Percentiles rank a stretch among this genome's conserved stretches.
These are phyloP conservation scores for Septoria petroselini DNA, from an alignment of 2,329 filamentous ascomycete species.

Conservation along the genomic window DNA sequence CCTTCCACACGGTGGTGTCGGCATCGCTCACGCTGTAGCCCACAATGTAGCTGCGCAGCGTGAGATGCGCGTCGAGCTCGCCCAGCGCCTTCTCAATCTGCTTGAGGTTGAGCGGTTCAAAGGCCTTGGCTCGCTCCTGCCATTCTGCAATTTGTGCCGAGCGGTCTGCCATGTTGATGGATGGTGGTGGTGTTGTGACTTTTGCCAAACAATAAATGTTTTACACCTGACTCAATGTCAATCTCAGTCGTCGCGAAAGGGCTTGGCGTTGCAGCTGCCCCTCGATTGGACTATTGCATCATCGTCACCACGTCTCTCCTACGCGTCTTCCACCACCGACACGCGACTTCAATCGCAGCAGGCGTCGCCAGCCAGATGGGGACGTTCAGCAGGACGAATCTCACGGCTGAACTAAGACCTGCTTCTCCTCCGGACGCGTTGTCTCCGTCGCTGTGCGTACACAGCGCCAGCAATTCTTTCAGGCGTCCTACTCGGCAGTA, in stretches of 20 bases:
- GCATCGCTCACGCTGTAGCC: slow-evolving; percentile 74
- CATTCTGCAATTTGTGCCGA: slow-evolving; percentile 49
- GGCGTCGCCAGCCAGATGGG: not conserved
- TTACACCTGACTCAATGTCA: no score
- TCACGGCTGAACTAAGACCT: no score
- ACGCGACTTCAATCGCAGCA: not conserved
- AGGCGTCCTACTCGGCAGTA: no score
- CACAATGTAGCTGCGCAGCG: slow-evolving; percentile 78
- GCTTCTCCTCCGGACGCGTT: no score
- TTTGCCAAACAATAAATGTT: no score
- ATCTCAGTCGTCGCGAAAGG: no score
- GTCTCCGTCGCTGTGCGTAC: no score
- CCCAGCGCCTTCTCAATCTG: slow-evolving; percentile 68
- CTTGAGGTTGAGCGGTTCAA: slow-evolving; percentile 71
- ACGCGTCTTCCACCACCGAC: not conserved
- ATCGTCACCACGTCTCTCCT: not conserved
- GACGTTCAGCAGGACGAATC: no score
- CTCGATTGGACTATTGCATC: no score
- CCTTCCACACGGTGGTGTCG: slow-evolving; percentile 79
- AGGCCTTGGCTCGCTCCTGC: slow-evolving; percentile 52
- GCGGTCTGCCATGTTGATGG: slow-evolving; percentile 8
- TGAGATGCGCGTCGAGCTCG: slow-evolving; percentile 82
- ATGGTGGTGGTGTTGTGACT: no score
- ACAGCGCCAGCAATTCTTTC: no score
- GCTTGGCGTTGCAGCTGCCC: no score